Conservation (phyloP, 2,329 filamentous ascomycete species). For the Thelonectria blattea region DNA sequence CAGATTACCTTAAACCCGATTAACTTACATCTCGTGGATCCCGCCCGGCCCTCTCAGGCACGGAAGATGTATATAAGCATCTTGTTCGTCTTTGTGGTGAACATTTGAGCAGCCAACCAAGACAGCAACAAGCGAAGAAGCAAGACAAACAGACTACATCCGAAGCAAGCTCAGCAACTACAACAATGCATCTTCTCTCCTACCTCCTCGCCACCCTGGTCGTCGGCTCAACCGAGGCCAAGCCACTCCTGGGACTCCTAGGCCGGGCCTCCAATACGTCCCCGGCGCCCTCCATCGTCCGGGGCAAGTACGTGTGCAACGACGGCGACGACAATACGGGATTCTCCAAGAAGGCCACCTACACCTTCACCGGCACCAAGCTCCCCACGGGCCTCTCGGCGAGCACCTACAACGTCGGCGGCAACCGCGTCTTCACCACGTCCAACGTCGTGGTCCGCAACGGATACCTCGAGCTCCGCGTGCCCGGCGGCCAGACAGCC, state of each 20-base stretch:
- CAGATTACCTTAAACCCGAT: neutral
- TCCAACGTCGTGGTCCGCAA: conserved; percentile 33
- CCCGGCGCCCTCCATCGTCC: conserved; percentile 21
- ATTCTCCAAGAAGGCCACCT: conserved; percentile 35
- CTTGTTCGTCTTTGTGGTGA: neutral
- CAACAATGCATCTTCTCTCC: conserved; percentile 27
- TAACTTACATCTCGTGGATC: neutral
- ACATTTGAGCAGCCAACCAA: neutral
- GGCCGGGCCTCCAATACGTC: conserved; percentile 18
- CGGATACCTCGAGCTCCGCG: conserved; percentile 39
- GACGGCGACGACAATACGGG: conserved; percentile 3
- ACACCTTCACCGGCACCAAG: conserved; percentile 29
- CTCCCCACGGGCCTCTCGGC: conserved; percentile 33
- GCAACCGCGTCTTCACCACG: conserved; percentile 16
- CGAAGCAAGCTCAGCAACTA: neutral
- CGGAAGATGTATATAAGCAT: neutral
- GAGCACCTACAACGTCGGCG: conserved; percentile 31
- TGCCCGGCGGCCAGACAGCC: conserved; percentile 35
- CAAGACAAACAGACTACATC: neutral
- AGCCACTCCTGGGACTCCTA: neutral
- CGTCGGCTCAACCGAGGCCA: conserved; percentile 22
- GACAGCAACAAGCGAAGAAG: neutral
- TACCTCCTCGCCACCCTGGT: conserved; percentile 24
- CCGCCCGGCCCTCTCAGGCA: neutral
- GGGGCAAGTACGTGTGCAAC: conserved; percentile 35